Evolutionary conservation across 2,329 filamentous ascomycete species (phyloP).

Genomic region (Phaeophleospora eucalypticola): DNA sequence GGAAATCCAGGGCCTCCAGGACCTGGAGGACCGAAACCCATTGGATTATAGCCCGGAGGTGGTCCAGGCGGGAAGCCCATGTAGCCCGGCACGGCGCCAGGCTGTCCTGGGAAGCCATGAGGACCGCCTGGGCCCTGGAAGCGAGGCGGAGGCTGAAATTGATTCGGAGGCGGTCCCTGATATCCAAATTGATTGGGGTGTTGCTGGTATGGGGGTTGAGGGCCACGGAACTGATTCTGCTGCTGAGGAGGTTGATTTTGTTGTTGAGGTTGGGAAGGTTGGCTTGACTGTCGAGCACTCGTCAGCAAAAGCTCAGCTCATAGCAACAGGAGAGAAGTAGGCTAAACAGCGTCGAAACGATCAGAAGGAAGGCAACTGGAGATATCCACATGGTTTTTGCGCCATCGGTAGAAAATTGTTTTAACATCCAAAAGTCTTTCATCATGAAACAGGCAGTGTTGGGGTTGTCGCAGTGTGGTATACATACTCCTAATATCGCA

Average conservation of each 20-base stretch:
- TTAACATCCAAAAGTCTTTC: slow-evolving; percentile 98
- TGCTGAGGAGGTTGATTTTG: slow-evolving; percentile 36
- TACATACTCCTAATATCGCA: slow-evolving; percentile 93
- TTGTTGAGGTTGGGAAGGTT: slow-evolving; percentile 22
- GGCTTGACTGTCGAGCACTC: not conserved
- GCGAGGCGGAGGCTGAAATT: slow-evolving; percentile 45
- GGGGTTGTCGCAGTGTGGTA: slow-evolving; percentile 6
- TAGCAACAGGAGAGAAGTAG: not conserved
- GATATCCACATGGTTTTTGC: slow-evolving; percentile 93
- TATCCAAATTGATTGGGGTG: slow-evolving; percentile 32
- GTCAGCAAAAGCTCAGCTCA: too few relatives aligned
- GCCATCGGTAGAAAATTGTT: slow-evolving; percentile 78
- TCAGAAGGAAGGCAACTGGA: slow-evolving; percentile 99
- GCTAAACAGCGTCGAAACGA: slow-evolving; percentile 6
- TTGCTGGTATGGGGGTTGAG: slow-evolving; percentile 38
- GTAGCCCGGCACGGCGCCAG: slow-evolving; percentile 56
- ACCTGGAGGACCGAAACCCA: slow-evolving; percentile 31
- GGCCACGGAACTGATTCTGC: slow-evolving; percentile 35
- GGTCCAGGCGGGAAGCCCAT: slow-evolving; percentile 56
- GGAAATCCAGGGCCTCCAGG: slow-evolving; percentile 55
- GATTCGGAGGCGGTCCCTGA: slow-evolving; percentile 33
- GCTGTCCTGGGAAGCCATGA: slow-evolving; percentile 43
- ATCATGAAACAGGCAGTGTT: slow-evolving; percentile 59
- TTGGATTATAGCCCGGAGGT: slow-evolving; percentile 21
- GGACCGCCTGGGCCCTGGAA: slow-evolving; percentile 42